Percentiles rank a stretch among this genome's conserved stretches.
These are phyloP conservation scores for Moesziomyces parantarcticus DNA, from an alignment of 1,284 basidiomycete species.

Conservation along the genomic window DNA sequence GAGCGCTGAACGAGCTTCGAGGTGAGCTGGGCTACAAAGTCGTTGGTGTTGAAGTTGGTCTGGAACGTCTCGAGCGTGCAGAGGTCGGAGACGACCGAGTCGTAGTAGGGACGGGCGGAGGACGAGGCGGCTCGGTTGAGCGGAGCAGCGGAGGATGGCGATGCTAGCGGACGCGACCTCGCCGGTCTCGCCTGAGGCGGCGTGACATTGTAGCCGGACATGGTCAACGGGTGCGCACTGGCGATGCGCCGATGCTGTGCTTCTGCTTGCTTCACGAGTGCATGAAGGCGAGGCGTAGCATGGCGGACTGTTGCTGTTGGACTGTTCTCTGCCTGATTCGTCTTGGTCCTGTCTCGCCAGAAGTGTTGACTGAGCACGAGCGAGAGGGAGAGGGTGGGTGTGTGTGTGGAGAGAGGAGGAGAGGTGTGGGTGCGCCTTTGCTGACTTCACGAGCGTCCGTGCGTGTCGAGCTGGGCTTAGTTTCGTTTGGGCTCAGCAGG, in stretches of 20 bases:
- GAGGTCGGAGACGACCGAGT: constrained; percentile 75
- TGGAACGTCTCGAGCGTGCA: constrained; percentile 76
- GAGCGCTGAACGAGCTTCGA: constrained; percentile 86
- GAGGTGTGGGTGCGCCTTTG: too few relatives aligned
- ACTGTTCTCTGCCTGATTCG: too few relatives aligned
- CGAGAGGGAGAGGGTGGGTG: too few relatives aligned
- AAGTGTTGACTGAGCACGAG: too few relatives aligned
- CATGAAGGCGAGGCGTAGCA: too few relatives aligned
- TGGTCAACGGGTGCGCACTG: not conserved
- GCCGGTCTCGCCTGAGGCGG: constrained; percentile 33
- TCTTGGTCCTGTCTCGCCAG: too few relatives aligned
- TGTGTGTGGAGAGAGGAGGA: too few relatives aligned
- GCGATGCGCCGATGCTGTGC: not conserved
- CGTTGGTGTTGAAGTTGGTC: constrained; percentile 89
- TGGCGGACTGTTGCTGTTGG: too few relatives aligned
- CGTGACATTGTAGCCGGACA: constrained; percentile 30
- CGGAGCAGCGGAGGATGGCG: constrained; percentile 21
- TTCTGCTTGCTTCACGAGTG: too few relatives aligned
- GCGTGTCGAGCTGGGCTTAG: not conserved
- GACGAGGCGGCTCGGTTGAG: constrained; percentile 30
- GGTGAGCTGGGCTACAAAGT: constrained; percentile 85
- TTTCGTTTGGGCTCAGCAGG: too few relatives aligned
- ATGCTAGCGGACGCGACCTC: constrained; percentile 32
- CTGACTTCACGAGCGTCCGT: not conserved
- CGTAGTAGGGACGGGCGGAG: constrained; percentile 66